Evolutionary conservation across 192 early-diverging fungal genomes (phyloP), one percentile per base, ranked within the genome.

Genomic region (Podochytrium sp.): DNA sequence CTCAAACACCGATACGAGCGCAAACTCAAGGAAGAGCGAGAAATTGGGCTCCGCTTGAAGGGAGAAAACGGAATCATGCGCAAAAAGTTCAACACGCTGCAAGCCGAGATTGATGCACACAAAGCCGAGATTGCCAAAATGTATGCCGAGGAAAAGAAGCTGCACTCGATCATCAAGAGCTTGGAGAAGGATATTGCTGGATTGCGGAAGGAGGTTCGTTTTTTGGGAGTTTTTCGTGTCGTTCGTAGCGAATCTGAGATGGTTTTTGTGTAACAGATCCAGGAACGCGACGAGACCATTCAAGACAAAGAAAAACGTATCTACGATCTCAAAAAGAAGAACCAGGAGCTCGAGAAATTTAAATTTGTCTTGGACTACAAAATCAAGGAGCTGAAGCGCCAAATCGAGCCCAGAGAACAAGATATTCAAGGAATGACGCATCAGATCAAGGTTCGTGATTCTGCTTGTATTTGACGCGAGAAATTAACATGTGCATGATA

Each of bases 281-380:
- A 86, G 78, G 87, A 89, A 67, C 66, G 88, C 3, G 87, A 89
- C 62, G 88, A 87, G 56, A 85, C 87, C 20, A 87, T 90, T 50
- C 83, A 85, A 57, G 87, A 90, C 74, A 90, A 90, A 65, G 88
- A 90, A 61, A 84, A 83, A 69, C 79, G 87, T 27, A 86, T 90
- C 51, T 89, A 90, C 62, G 87, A 89, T 59, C 68, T 90, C 32
- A 90, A 90, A 68, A 90, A 90, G 58, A 90, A 90, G 77, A 90
- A 90, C 61, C 87, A 89, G 55, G 88, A 90, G 79, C 81, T 90
- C 18, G 88, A 90, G 71, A 90, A 90, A 71, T 90, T 90, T 78
- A 90, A 90, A 69, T 90, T 90, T 58, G 88, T 90, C 10, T 75
- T 90, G 6, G 88, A 90, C 77, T 90, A 87, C 78, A 85, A 86